Evolutionary conservation across 441 rosid species (phyloP).

Genomic region (Kokia cookei): DNA sequence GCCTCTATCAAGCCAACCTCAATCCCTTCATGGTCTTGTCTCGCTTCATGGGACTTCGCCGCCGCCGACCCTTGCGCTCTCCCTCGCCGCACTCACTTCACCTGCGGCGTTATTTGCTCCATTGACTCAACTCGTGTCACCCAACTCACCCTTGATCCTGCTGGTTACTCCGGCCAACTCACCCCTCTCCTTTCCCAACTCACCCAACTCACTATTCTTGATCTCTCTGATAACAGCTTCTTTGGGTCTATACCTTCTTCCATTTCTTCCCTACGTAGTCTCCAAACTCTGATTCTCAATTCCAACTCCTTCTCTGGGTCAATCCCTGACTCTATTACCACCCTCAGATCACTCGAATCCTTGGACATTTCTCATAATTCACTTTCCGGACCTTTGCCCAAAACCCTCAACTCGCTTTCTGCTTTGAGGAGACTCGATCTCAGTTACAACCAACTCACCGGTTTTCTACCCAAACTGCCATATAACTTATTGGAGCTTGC

Average conservation of each 20-base stretch:
- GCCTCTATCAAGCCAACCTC: slow-evolving; percentile 52
- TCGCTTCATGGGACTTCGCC: slow-evolving; percentile 79
- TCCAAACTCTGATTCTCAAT: slow-evolving; percentile 49
- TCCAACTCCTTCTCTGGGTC: slow-evolving; percentile 65
- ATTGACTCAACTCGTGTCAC: slow-evolving; percentile 58
- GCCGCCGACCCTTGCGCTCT: slow-evolving; percentile 72
- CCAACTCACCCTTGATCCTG: slow-evolving; percentile 73
- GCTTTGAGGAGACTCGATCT: slow-evolving; percentile 54
- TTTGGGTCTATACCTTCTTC: slow-evolving; percentile 58
- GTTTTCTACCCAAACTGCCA: slow-evolving; percentile 63
- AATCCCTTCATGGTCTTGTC: slow-evolving; percentile 66
- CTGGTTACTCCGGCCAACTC: slow-evolving; percentile 76
- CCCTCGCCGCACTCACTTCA: slow-evolving; percentile 79
- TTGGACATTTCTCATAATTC: slow-evolving; percentile 62
- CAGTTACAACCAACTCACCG: slow-evolving; percentile 66
- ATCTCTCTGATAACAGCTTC: slow-evolving; percentile 69
- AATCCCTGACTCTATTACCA: slow-evolving; percentile 40
- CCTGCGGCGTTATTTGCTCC: slow-evolving; percentile 68
- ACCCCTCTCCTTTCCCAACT: slow-evolving; percentile 56
- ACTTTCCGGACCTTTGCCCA: slow-evolving; percentile 56
- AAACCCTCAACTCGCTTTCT: slow-evolving; percentile 27
- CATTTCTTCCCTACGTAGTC: slow-evolving; percentile 43
- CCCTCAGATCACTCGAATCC: slow-evolving; percentile 38
- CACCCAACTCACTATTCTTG: slow-evolving; percentile 46
- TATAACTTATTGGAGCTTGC: slow-evolving; percentile 51